These are phyloP conservation scores for Porcisia hertigi DNA, from an alignment of 208 protist genomes.

Conservation along the genomic window DNA sequence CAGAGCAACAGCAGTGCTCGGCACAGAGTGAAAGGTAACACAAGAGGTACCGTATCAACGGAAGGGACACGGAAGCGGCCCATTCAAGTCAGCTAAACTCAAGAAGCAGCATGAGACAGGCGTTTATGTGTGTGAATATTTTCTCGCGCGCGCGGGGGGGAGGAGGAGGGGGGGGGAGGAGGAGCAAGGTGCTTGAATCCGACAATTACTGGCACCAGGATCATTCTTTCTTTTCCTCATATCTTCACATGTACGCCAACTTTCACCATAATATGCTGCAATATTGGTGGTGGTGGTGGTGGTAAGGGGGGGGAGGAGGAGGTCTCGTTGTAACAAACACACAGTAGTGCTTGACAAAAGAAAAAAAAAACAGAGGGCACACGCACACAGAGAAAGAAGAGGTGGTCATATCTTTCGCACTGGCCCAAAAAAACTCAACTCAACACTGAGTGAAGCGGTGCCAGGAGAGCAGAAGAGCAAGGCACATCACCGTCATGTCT, in stretches of 20 bases:
- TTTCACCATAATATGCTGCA: no score
- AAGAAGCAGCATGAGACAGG: neutral
- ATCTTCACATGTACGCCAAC: neutral
- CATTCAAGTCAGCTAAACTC: neutral
- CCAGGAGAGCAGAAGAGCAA: no score
- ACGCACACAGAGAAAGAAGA: neutral
- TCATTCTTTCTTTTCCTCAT: neutral
- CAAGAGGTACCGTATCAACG: neutral
- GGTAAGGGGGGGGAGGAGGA: no score
- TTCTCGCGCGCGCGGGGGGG: neutral
- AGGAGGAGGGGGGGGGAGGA: neutral
- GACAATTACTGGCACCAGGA: neutral
- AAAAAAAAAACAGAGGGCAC: no score
- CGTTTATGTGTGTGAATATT: neutral
- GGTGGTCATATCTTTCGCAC: no score
- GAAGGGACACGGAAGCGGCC: neutral
- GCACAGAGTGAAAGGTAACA: neutral
- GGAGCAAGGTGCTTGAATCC: neutral
- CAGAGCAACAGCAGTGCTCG: no score
- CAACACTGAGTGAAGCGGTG: no score
- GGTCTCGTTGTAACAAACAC: no score
- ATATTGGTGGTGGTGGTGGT: no score
- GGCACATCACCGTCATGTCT: no score
- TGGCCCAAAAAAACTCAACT: no score
- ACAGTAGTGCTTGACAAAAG: no score